A percentile compares a stretch with the other conserved stretches of the same genome.
Conservation (phyloP, 441 rosid species). For the Viola pubescens region DNA sequence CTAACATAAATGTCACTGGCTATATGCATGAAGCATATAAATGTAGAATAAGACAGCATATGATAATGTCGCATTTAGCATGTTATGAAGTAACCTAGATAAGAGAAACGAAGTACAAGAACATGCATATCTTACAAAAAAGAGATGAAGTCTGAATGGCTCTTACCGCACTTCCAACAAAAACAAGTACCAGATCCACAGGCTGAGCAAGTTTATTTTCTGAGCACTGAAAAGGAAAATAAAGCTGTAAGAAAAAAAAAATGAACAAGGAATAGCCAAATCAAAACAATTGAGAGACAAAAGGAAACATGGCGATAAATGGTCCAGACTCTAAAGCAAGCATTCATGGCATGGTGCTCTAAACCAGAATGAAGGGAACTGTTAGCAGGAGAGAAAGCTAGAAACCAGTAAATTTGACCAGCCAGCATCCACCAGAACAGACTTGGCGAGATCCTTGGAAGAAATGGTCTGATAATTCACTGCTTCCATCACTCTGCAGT, state of each 20-base stretch:
- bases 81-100: not conserved
- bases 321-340: not conserved
- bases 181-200: conserved; percentile 68
- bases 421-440: conserved; percentile 61
- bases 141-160: not conserved
- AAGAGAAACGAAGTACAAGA: not conserved
- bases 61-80: not conserved
- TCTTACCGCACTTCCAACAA: conserved; percentile 82
- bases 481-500: conserved; percentile 28
- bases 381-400: conserved; percentile 6
- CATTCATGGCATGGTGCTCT: too few species aligned
- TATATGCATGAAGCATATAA: not conserved
- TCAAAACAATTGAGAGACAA: conserved; percentile 2
- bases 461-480: conserved; percentile 72
- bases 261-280: not conserved
- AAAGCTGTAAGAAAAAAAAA: conserved; percentile 9
- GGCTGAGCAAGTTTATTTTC: conserved; percentile 40
- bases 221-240: conserved; percentile 43
- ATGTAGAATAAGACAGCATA: not conserved
- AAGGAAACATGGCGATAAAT: not conserved
- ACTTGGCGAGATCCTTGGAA: conserved; percentile 58
- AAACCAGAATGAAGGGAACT: not conserved
- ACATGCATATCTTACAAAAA: not conserved
- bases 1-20: not conserved
- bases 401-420: conserved; percentile 79